Conservation (phyloP, 176 grass and related monocot genomes). For the Hordeum marinum region DNA sequence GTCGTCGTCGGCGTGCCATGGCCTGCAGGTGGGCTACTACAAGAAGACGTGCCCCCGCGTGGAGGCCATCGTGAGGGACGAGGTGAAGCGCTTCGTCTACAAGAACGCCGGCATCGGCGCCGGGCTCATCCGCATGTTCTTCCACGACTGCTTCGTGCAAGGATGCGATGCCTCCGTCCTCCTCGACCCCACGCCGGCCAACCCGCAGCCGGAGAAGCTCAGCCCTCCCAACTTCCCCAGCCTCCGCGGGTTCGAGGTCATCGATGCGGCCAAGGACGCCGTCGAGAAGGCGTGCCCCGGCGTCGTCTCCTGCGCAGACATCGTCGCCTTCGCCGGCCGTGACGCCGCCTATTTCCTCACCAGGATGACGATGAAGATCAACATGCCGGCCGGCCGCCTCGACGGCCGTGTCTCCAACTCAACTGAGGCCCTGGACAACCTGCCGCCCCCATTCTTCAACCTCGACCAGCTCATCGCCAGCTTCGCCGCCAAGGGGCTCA, state of each 20-base stretch:
- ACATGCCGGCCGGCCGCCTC: background rate
- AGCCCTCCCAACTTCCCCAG: background rate
- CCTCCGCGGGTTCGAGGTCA: background rate
- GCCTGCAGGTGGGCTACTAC: background rate
- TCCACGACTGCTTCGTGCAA: slow-evolving; percentile 77
- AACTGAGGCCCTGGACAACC: slow-evolving; percentile 16
- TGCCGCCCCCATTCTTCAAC: slow-evolving; percentile 20
- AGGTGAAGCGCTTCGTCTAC: background rate
- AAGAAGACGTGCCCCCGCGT: background rate
- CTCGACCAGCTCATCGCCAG: background rate
- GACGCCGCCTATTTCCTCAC: slow-evolving; percentile 9
- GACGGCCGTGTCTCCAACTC: background rate
- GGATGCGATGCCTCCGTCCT: slow-evolving; percentile 51
- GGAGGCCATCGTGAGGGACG: no score
- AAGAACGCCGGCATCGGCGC: slow-evolving; percentile 1
- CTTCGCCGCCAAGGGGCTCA: background rate
- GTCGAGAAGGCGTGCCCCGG: slow-evolving; percentile 22
- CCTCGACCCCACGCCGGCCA: slow-evolving; percentile 11
- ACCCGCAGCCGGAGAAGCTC: background rate
- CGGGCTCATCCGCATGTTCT: slow-evolving; percentile 51
- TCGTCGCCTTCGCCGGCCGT: slow-evolving; percentile 33
- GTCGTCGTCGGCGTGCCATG: no score
- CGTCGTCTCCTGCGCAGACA: slow-evolving; percentile 42
- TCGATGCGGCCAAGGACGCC: background rate
- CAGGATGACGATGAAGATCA: background rate